Evolutionary conservation across 495 filamentous ascomycete species (phyloP).

Genomic region (Aspergillus biplanus): DNA sequence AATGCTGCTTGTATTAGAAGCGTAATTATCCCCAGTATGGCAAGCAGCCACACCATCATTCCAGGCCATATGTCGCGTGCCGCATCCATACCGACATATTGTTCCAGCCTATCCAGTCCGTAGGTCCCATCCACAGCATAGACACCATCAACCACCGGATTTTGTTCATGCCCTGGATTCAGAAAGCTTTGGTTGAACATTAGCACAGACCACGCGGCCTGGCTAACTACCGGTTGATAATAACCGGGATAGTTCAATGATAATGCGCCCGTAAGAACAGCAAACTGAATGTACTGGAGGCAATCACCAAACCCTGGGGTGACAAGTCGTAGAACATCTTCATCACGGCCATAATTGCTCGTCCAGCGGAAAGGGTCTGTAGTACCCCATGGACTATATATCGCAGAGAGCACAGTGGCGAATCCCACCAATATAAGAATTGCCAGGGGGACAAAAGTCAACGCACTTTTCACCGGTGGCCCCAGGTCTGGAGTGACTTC

Average conservation of each 20-base stretch:
- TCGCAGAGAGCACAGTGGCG: slow-evolving; percentile 79
- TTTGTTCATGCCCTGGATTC: slow-evolving; percentile 61
- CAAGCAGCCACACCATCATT: slow-evolving; percentile 83
- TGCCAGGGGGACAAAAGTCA: slow-evolving; percentile 79
- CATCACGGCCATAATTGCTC: slow-evolving; percentile 93
- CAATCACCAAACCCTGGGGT: slow-evolving; percentile 97
- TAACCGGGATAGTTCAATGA: slow-evolving; percentile 91
- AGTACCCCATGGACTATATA: slow-evolving; percentile 93
- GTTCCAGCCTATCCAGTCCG: slow-evolving; percentile 76
- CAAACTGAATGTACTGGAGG: slow-evolving; percentile 94
- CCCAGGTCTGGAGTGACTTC: slow-evolving; percentile 82
- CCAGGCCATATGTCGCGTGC: slow-evolving; percentile 89
- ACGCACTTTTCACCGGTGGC: slow-evolving; percentile 58
- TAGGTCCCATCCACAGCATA: slow-evolving; percentile 73
- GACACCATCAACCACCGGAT: slow-evolving; percentile 78
- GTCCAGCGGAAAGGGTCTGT: slow-evolving; percentile 89
- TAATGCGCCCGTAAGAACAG: slow-evolving; percentile 83
- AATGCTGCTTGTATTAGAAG: slow-evolving; percentile 80
- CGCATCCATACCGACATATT: slow-evolving; percentile 79
- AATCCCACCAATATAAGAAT: slow-evolving; percentile 79
- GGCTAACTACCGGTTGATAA: slow-evolving; percentile 88
- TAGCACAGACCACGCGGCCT: slow-evolving; percentile 81
- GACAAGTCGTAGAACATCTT: slow-evolving; percentile 87
- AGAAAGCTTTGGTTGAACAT: slow-evolving; percentile 95
- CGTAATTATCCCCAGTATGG: slow-evolving; percentile 69